A percentile compares a stretch with the other conserved stretches of the same genome.
Conservation (phyloP, 306 rosid genomes). For the Fragaria nilgerrensis region DNA sequence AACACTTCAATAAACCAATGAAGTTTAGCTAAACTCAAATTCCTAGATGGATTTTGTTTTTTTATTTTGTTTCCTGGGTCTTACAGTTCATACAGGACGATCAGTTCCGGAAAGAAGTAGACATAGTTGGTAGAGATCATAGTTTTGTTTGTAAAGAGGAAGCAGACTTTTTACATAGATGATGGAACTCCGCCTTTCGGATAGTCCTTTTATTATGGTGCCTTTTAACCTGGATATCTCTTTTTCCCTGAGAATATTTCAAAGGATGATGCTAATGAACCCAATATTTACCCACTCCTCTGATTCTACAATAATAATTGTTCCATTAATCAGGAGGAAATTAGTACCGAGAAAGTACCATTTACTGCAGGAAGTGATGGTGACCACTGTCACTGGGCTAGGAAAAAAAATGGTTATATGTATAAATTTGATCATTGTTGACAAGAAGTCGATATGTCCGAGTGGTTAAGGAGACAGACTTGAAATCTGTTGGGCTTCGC, state of each 20-base stretch:
- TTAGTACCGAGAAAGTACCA: neutral
- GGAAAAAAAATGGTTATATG: neutral
- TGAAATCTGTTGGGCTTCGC: slow-evolving; percentile 77
- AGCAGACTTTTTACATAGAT: neutral
- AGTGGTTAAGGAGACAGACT: slow-evolving; percentile 82
- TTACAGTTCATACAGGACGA: slow-evolving; percentile 4
- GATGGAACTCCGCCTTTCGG: slow-evolving; percentile 5
- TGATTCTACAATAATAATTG: neutral
- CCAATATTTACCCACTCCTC: neutral
- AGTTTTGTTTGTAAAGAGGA: slow-evolving; percentile 14
- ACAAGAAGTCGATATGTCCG: slow-evolving; percentile 54
- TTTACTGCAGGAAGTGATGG: neutral
- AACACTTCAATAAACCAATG: neutral
- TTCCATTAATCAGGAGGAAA: neutral
- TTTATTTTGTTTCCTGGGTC: slow-evolving; percentile 3
- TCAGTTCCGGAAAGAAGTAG: neutral
- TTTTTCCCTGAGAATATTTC: neutral
- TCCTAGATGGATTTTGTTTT: slow-evolving; percentile 5
- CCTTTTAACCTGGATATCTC: neutral
- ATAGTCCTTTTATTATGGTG: neutral
- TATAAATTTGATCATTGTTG: accelerated
- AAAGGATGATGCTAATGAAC: neutral
- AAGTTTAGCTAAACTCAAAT: neutral
- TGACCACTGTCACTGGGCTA: neutral
- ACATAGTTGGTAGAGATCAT: slow-evolving; percentile 8